Evolutionary conservation across 768 basidiomycete species (phyloP), one percentile per base, ranked within the genome.

Genomic region (Gymnopilus dilepis): DNA sequence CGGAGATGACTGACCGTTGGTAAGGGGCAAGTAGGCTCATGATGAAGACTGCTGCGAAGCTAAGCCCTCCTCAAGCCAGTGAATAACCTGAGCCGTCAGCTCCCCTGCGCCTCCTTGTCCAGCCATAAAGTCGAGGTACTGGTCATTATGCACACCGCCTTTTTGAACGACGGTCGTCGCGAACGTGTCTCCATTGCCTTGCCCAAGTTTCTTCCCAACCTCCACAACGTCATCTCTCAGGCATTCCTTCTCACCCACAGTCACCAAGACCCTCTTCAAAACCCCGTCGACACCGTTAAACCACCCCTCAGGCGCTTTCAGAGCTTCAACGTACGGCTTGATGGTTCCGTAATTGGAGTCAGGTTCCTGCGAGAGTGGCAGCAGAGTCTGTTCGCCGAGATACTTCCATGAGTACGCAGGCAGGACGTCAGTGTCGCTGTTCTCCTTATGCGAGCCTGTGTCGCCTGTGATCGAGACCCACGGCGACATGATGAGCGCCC

Each of bases 111-210:
- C 64, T 53, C 59, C 58, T 51, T 68, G 65, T 11, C 61, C 61
- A 15, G 59, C 50, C 24, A 72, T 47, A 41, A 75, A 74, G 59
- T 80, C 77, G 33, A 75, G 63, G 34, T 67, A 75, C 45, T 72
- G 70, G 56, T 79, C 77, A 59, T 77, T 72, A 52, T 80, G 79
- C 9, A 78, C 65, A 1, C 77, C 79, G 41, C 65, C 60, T 26
- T 69, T 60, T 61, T 79, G 77, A 26, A 77, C 50, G 7, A 72
- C 65, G 24, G 76, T 62, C 34, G 65, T 63, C 51, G 65, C 56
- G 26, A 60, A 37, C 4, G 30, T 9, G 6, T 64, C 40, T 17
- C 33, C 42, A 11, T 13, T 11, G 3, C 26, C 12, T 0, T 55
- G 30, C 26, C 69, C 62, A 7, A 70, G 50, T 51, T 70, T 70